These are phyloP conservation scores for Escovopsis sp. DNA, from an alignment of 2,329 filamentous ascomycete genomes.

Conservation along the genomic window DNA sequence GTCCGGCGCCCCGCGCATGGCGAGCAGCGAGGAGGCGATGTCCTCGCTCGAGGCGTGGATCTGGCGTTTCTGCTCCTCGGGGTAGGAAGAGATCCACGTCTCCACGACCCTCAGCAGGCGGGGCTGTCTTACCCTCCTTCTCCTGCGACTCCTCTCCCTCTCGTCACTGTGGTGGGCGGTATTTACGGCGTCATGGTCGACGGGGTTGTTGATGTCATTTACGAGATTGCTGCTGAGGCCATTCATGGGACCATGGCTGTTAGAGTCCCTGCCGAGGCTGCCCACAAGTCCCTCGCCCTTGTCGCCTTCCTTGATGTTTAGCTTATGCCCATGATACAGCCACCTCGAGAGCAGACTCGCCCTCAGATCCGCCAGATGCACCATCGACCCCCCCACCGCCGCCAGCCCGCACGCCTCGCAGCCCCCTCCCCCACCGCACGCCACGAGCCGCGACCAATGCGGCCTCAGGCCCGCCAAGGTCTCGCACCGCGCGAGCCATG, in stretches of 20 bases:
- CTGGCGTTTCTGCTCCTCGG: not conserved
- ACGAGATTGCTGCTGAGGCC: too few species aligned
- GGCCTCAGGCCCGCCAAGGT: too few species aligned
- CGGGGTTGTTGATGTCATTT: too few species aligned
- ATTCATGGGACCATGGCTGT: too few species aligned
- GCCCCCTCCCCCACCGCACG: too few species aligned
- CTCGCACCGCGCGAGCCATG: too few species aligned
- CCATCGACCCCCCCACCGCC: conserved; percentile 27
- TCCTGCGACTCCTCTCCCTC: not conserved
- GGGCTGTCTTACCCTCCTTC: conserved; percentile 9
- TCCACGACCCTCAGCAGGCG: conserved; percentile 25
- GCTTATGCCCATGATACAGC: not conserved
- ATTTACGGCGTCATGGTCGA: too few species aligned
- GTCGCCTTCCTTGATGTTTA: too few species aligned
- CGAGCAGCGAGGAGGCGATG: conserved; percentile 5
- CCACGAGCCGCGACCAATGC: too few species aligned
- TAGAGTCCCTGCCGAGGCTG: too few species aligned
- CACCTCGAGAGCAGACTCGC: conserved; percentile 26
- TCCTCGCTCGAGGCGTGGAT: conserved; percentile 3
- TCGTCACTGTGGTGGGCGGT: too few species aligned
- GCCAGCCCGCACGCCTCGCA: conserved; percentile 41
- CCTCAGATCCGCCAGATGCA: conserved; percentile 29
- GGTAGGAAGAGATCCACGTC: conserved; percentile 23
- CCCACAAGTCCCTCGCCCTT: too few species aligned
- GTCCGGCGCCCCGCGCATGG: not conserved